phyloP scores from a whole-genome alignment of 2,329 filamentous ascomycete genomes.

The Nemania diffusa region DNA sequence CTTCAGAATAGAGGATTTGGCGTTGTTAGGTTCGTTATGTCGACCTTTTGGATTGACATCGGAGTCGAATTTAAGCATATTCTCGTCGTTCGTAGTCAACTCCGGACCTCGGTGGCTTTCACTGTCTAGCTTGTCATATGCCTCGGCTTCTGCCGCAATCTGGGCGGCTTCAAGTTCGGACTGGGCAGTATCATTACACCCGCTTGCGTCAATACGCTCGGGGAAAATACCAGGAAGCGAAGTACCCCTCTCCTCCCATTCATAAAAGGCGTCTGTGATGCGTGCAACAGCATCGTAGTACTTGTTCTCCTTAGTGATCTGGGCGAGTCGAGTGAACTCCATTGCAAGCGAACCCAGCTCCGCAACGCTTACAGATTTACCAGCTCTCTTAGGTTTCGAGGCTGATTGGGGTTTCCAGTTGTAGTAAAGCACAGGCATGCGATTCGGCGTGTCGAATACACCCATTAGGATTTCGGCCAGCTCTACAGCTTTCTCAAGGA shows the following conservation, averaged over 20 bases:
- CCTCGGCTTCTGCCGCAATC: conserved; percentile 37
- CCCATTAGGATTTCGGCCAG: conserved; percentile 77
- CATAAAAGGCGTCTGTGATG: conserved; percentile 82
- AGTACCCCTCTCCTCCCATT: conserved; percentile 76
- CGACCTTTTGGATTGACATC: conserved; percentile 6
- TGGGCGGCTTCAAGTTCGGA: conserved; percentile 51
- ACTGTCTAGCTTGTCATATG: conserved; percentile 20
- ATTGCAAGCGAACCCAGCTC: conserved; percentile 83
- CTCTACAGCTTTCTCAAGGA: conserved; percentile 77
- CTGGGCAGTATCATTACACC: conserved; percentile 72
- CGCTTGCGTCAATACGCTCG: conserved; percentile 78
- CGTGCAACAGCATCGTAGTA: conserved; percentile 92
- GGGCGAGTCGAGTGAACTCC: conserved; percentile 90
- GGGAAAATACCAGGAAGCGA: conserved; percentile 84
- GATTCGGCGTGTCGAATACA: conserved; percentile 87
- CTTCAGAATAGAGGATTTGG: conserved; percentile 10
- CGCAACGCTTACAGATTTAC: conserved; percentile 65
- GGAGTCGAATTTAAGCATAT: conserved; percentile 9
- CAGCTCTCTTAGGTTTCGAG: conserved; percentile 71
- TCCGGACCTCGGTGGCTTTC: not conserved
- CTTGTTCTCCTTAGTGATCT: conserved; percentile 81
- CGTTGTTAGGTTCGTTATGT: conserved; percentile 5
- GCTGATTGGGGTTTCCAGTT: conserved; percentile 75
- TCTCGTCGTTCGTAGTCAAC: conserved; percentile 2
- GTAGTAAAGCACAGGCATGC: conserved; percentile 88